Evolutionary conservation across 306 rosid species (phyloP).

Genomic region (Betula pendula): DNA sequence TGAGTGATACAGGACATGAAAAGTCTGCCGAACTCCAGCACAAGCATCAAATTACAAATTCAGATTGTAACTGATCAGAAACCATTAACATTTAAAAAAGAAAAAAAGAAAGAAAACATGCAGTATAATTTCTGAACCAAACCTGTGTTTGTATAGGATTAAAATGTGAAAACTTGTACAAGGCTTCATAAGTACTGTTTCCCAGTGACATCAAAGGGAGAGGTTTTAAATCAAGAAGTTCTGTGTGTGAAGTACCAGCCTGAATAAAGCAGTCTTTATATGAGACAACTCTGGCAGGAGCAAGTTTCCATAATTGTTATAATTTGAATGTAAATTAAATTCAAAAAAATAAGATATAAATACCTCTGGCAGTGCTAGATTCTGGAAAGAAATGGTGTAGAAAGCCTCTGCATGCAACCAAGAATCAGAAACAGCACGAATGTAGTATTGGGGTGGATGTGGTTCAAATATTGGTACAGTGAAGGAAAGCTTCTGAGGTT

Average conservation of each 20-base stretch:
- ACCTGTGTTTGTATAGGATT: slow-evolving; percentile 99
- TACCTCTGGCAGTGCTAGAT: slow-evolving; percentile 91
- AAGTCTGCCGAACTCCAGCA: slow-evolving; percentile 59
- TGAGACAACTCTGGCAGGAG: slow-evolving; percentile 34
- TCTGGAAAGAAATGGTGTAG: slow-evolving; percentile 88
- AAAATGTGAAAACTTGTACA: slow-evolving; percentile 87
- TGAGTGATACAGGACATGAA: slow-evolving; percentile 87
- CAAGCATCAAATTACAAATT: slow-evolving; percentile 23
- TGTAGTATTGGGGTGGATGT: slow-evolving; percentile 95
- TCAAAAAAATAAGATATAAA: slow-evolving; percentile 8
- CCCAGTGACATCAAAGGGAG: slow-evolving; percentile 89
- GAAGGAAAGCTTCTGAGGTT: slow-evolving; percentile 88
- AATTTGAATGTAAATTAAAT: slow-evolving; percentile 5
- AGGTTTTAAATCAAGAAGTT: slow-evolving; percentile 91
- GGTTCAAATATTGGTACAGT: slow-evolving; percentile 99
- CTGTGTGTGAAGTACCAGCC: slow-evolving; percentile 84
- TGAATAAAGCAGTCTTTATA: slow-evolving; percentile 37
- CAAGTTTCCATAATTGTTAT: slow-evolving; percentile 14
- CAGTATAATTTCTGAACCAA: slow-evolving; percentile 29
- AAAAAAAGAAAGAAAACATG: background rate
- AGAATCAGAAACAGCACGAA: slow-evolving; percentile 93
- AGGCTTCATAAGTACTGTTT: slow-evolving; percentile 63
- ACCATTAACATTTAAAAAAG: slow-evolving; percentile 15
- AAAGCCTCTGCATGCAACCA: slow-evolving; percentile 92
- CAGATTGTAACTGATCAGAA: slow-evolving; percentile 17